These are phyloP conservation scores for Achlya hypogyna DNA, from an alignment of 352 stramenopile species.

Conservation along the genomic window DNA sequence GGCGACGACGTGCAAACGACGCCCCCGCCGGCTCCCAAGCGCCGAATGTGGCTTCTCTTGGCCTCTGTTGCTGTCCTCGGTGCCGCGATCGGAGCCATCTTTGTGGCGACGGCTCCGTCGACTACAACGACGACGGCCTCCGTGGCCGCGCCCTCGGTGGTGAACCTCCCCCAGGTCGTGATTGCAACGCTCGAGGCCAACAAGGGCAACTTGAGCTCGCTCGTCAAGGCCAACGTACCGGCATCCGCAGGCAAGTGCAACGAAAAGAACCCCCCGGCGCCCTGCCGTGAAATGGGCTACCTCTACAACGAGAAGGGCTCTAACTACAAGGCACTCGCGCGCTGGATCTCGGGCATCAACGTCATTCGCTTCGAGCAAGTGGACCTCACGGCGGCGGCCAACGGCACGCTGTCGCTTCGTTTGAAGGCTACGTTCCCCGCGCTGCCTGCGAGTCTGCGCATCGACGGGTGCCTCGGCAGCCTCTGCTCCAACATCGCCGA, in stretches of 20 bases:
- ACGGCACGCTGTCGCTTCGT: neutral
- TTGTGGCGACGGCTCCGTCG: neutral
- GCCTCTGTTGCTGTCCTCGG: neutral
- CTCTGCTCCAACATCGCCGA: conserved; percentile 14
- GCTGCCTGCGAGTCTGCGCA: conserved; percentile 8
- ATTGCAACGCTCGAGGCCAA: neutral
- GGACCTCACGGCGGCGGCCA: neutral
- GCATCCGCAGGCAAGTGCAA: conserved; percentile 16
- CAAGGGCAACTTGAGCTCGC: conserved; percentile 1
- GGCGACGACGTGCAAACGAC: neutral
- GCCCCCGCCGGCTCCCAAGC: neutral
- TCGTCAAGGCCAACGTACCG: conserved; percentile 11
- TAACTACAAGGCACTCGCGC: conserved; percentile 8
- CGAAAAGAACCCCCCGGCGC: conserved; percentile 12
- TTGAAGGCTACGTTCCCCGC: neutral
- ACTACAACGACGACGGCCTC: neutral
- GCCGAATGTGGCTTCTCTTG: neutral
- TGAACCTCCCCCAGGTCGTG: neutral
- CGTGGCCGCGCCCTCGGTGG: neutral
- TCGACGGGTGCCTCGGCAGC: conserved; percentile 11
- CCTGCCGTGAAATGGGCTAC: conserved; percentile 14
- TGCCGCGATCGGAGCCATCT: neutral
- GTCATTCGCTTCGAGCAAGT: conserved; percentile 2
- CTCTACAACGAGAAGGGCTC: conserved; percentile 8
- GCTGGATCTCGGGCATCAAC: conserved; percentile 17